Evolutionary conservation across 176 grass and related monocot species (phyloP).

Genomic region (Guadua angustifolia): DNA sequence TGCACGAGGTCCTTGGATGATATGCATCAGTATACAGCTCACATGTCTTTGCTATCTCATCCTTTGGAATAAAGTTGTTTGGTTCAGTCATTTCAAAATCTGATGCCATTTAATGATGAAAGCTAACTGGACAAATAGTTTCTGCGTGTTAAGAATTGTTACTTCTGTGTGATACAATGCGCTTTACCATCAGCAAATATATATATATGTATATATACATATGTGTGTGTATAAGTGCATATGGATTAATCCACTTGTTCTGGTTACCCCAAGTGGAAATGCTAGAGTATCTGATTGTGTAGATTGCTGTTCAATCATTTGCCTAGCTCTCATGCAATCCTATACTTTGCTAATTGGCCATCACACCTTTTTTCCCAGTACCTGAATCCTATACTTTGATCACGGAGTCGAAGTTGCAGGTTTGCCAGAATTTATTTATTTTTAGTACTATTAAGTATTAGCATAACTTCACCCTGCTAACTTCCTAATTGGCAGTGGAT

Average conservation of each 20-base stretch:
- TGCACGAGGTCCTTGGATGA: slow-evolving; percentile 32
- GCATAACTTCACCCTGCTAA: slow-evolving; percentile 23
- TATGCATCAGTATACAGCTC: slow-evolving; percentile 39
- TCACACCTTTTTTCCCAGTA: slow-evolving; percentile 58
- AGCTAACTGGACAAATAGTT: slow-evolving; percentile 15
- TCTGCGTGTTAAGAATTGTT: neutral
- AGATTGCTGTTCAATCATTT: too few relatives aligned
- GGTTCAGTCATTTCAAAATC: slow-evolving; percentile 26
- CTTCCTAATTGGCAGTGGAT: too few relatives aligned
- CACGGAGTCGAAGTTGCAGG: slow-evolving; percentile 75
- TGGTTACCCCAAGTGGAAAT: too few relatives aligned
- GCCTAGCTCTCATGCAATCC: too few relatives aligned
- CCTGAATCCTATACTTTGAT: slow-evolving; percentile 71
- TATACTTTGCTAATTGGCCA: slow-evolving; percentile 26
- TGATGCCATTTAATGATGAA: neutral
- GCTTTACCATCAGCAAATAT: slow-evolving; percentile 22
- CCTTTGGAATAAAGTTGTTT: slow-evolving; percentile 18
- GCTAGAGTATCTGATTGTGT: too few relatives aligned
- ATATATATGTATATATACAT: too few relatives aligned
- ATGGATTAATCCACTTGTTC: too few relatives aligned
- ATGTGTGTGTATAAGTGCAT: too few relatives aligned
- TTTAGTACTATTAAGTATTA: slow-evolving; percentile 33
- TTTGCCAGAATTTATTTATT: slow-evolving; percentile 46
- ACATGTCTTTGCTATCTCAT: slow-evolving; percentile 12
- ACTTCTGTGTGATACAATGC: neutral